phyloP scores from a whole-genome alignment of 164 flowering plant species.

The Berberis thunbergii region DNA sequence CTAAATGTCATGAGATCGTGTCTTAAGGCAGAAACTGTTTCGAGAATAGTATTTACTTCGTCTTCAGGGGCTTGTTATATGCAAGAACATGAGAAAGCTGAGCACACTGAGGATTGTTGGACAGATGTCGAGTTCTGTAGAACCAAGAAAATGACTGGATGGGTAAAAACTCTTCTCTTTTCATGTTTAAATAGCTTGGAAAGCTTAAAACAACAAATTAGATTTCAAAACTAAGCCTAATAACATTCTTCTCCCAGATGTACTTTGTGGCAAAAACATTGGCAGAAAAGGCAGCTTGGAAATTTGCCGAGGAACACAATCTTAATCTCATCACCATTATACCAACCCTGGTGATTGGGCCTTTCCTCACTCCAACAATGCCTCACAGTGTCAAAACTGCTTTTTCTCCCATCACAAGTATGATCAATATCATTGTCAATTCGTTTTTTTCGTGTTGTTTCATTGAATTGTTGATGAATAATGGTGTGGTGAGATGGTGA shows the following conservation, averaged over 20 bases:
- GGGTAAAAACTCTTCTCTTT: conserved; percentile 11
- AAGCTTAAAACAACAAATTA: no score
- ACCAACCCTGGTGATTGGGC: conserved; percentile 28
- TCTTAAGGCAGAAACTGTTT: conserved; percentile 17
- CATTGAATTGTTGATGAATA: background rate
- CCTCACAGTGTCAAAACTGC: conserved; percentile 28
- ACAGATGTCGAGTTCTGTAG: conserved; percentile 19
- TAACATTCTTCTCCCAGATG: conserved; percentile 13
- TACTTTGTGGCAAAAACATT: conserved; percentile 24
- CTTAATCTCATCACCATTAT: conserved; percentile 21
- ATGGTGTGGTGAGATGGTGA: background rate
- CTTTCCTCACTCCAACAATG: conserved; percentile 21
- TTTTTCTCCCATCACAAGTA: conserved; percentile 17
- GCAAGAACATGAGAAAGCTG: conserved; percentile 7
- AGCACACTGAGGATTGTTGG: conserved; percentile 19
- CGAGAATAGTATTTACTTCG: conserved; percentile 23
- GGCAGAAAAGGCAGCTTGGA: conserved; percentile 32
- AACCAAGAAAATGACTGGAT: conserved; percentile 20
- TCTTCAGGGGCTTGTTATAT: conserved; percentile 22
- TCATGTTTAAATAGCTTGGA: background rate
- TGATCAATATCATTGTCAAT: background rate
- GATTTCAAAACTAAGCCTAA: background rate
- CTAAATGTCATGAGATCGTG: conserved; percentile 22
- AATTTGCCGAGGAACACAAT: conserved; percentile 18
- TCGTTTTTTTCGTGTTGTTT: background rate